phyloP scores from a whole-genome alignment of 164 flowering plant species.

The Hamamelis virginiana region DNA sequence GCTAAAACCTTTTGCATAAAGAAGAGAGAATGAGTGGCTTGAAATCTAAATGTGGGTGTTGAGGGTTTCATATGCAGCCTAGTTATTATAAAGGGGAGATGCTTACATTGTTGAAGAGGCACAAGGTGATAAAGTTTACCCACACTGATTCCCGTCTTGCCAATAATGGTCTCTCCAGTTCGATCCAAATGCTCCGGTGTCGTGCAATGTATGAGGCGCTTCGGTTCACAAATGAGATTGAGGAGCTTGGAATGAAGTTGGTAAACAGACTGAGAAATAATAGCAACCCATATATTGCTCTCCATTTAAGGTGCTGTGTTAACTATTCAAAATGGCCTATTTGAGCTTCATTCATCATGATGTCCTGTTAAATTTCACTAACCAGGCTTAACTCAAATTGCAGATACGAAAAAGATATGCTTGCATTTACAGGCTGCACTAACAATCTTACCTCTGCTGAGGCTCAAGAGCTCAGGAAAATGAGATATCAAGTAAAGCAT shows the following conservation, averaged over 20 bases:
- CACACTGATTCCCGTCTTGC: slow-evolving; percentile 40
- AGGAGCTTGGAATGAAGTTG: slow-evolving; percentile 33
- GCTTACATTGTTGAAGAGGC: slow-evolving; percentile 20
- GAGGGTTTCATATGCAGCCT: slow-evolving; percentile 36
- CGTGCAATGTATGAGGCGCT: slow-evolving; percentile 44
- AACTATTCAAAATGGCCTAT: background rate
- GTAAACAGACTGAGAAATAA: slow-evolving; percentile 27
- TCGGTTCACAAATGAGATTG: slow-evolving; percentile 22
- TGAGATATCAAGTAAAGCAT: slow-evolving; percentile 32
- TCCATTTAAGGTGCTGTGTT: slow-evolving; percentile 49
- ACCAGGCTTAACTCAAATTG: background rate
- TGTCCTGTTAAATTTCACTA: background rate
- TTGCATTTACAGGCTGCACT: slow-evolving; percentile 59
- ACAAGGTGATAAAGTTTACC: slow-evolving; percentile 40
- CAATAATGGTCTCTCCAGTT: slow-evolving; percentile 28
- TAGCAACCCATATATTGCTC: slow-evolving; percentile 32
- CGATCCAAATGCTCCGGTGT: slow-evolving; percentile 42
- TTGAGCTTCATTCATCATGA: background rate
- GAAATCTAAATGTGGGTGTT: background rate
- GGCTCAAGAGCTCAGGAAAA: slow-evolving; percentile 25
- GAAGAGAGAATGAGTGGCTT: no score
- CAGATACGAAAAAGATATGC: slow-evolving; percentile 66
- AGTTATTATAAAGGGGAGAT: slow-evolving; percentile 38
- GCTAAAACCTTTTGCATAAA: background rate
- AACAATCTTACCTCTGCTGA: slow-evolving; percentile 42